phyloP scores from a whole-genome alignment of 768 basidiomycete species.

The Antrodiella citrinella region DNA sequence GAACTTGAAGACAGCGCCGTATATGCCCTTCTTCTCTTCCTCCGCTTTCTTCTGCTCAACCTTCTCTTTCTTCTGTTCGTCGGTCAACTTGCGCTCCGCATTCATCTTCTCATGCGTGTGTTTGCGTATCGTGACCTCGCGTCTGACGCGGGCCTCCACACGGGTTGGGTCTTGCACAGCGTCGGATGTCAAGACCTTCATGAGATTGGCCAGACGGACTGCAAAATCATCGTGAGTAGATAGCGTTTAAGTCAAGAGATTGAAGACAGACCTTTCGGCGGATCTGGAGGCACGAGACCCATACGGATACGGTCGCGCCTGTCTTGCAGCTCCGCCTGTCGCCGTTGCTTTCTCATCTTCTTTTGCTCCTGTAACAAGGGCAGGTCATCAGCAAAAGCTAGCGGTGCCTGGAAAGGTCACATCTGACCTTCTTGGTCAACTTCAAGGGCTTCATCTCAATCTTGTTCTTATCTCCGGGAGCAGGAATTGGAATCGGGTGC shows the following conservation, averaged over 20 bases:
- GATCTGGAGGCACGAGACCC: conserved; percentile 91
- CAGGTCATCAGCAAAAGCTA: not conserved
- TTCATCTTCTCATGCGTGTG: conserved; percentile 93
- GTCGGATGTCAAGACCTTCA: conserved; percentile 95
- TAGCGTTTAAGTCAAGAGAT: not conserved
- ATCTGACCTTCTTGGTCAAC: conserved; percentile 77
- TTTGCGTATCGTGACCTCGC: conserved; percentile 87
- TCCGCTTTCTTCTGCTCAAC: conserved; percentile 76
- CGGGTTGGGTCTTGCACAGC: conserved; percentile 97
- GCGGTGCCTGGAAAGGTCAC: not conserved
- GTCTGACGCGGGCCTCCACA: conserved; percentile 89
- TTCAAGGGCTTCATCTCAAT: conserved; percentile 76
- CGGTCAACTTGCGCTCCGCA: conserved; percentile 81
- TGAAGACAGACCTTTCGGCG: conserved; percentile 83
- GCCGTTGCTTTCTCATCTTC: conserved; percentile 89
- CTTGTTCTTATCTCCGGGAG: conserved; percentile 80
- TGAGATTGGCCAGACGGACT: conserved; percentile 93
- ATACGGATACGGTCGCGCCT: conserved; percentile 91
- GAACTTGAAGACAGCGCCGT: conserved; percentile 87
- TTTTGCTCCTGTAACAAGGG: conserved; percentile 65
- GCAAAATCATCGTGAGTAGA: conserved; percentile 6
- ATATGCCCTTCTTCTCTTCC: conserved; percentile 79
- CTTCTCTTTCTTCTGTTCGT: conserved; percentile 86
- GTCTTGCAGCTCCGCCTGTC: conserved; percentile 87
- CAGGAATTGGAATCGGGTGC: conserved; percentile 94